Conservation (phyloP, 768 basidiomycete genomes). For the button mushroom (Agaricus bisporus) region DNA sequence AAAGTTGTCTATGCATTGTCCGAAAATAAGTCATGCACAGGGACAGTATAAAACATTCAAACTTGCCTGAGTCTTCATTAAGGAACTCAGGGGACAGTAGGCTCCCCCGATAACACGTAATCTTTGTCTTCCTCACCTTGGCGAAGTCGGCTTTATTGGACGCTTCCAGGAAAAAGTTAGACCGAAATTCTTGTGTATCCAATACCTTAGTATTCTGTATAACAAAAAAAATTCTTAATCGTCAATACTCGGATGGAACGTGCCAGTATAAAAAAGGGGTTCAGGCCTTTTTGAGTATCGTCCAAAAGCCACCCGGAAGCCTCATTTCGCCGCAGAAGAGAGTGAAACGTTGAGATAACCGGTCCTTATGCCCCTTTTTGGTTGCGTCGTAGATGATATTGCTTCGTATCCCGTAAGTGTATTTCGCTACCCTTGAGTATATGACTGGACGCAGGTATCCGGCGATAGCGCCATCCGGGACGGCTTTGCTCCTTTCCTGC, state of each 20-base stretch:
- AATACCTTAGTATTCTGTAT: slow-evolving; percentile 18
- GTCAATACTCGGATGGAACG: no score
- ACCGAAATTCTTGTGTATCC: slow-evolving; percentile 18
- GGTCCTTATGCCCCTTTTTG: slow-evolving; percentile 10
- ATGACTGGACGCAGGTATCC: slow-evolving; percentile 14
- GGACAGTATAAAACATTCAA: neutral
- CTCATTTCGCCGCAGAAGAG: slow-evolving; percentile 1
- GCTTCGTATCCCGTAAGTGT: slow-evolving; percentile 12
- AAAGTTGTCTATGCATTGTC: slow-evolving; percentile 11
- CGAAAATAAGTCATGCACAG: neutral
- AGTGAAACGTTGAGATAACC: neutral
- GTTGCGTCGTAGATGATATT: slow-evolving; percentile 5
- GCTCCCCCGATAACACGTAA: slow-evolving; percentile 18
- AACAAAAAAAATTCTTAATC: neutral
- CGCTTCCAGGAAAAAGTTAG: slow-evolving; percentile 5
- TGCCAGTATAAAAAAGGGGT: no score
- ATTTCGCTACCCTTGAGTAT: slow-evolving; percentile 10
- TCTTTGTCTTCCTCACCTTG: slow-evolving; percentile 5
- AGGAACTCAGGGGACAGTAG: slow-evolving; percentile 15
- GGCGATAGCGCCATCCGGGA: slow-evolving; percentile 19
- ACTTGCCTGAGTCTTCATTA: slow-evolving; percentile 17
- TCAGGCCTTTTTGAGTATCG: slow-evolving; percentile 10
- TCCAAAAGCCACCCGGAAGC: slow-evolving; percentile 10
- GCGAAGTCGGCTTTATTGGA: slow-evolving; percentile 7
- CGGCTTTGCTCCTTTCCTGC: slow-evolving; percentile 18